Evolutionary conservation across 1,284 basidiomycete species (phyloP).

Genomic region (Puccinia hordei): DNA sequence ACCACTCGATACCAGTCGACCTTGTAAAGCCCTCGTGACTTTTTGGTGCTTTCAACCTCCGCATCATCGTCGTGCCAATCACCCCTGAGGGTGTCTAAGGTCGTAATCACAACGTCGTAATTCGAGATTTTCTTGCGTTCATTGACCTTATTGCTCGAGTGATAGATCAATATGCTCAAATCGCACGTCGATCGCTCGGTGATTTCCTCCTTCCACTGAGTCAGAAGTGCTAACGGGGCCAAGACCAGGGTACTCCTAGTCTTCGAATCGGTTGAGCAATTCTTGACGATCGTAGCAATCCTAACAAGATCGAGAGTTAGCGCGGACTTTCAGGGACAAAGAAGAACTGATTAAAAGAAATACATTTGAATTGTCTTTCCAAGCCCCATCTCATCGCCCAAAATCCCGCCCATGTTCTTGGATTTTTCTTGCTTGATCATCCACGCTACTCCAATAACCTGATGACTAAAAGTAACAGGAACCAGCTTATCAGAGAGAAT

Average conservation of each 20-base stretch:
- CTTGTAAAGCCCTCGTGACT: slow-evolving; percentile 63
- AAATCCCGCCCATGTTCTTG: slow-evolving; percentile 54
- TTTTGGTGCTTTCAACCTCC: slow-evolving; percentile 62
- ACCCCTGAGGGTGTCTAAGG: slow-evolving; percentile 65
- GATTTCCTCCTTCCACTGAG: slow-evolving; percentile 69
- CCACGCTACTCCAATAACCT: slow-evolving; percentile 69
- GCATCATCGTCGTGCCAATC: slow-evolving; percentile 65
- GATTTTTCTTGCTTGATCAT: slow-evolving; percentile 69
- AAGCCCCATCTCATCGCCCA: slow-evolving; percentile 41
- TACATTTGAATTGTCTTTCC: slow-evolving; percentile 26
- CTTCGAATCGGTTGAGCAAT: slow-evolving; percentile 64
- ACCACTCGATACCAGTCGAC: slow-evolving; percentile 68
- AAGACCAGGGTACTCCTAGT: slow-evolving; percentile 67
- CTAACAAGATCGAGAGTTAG: neutral
- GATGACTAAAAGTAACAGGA: slow-evolving; percentile 60
- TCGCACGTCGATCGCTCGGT: slow-evolving; percentile 64
- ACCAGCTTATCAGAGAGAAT: no score
- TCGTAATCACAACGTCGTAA: slow-evolving; percentile 68
- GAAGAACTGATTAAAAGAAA: no score
- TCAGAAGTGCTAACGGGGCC: slow-evolving; percentile 70
- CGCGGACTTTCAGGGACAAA: neutral
- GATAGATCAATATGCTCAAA: slow-evolving; percentile 64
- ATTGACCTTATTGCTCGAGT: slow-evolving; percentile 61
- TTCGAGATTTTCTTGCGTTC: slow-evolving; percentile 57
- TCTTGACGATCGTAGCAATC: slow-evolving; percentile 71